These are phyloP conservation scores for Aquilaria malaccensis DNA, from an alignment of 345 rosid species.

Conservation along the genomic window DNA sequence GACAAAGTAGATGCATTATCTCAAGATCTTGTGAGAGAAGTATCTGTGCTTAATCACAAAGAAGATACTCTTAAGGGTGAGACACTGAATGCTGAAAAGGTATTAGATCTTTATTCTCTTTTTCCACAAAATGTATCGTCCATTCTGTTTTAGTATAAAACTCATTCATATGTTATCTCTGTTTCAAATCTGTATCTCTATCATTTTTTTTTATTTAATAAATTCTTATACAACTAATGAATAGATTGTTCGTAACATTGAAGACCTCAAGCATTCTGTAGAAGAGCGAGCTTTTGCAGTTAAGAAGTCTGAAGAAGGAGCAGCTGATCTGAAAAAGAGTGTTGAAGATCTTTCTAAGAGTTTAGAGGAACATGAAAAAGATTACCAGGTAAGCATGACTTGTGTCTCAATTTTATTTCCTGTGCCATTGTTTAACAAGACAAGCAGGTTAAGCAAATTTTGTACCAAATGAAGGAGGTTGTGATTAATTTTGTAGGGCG, in stretches of 20 bases:
- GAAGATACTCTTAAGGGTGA: constrained; percentile 77
- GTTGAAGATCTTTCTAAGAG: constrained; percentile 61
- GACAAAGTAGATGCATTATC: constrained; percentile 71
- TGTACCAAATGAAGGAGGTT: constrained; percentile 16
- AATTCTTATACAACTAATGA: neutral
- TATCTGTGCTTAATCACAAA: constrained; percentile 60
- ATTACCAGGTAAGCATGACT: constrained; percentile 58
- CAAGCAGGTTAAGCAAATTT: no score
- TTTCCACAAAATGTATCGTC: neutral
- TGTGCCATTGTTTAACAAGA: constrained; percentile 4
- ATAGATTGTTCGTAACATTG: constrained; percentile 60
- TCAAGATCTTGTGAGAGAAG: constrained; percentile 64
- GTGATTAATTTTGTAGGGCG: constrained; percentile 45
- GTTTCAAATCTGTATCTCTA: neutral
- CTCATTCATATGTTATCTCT: neutral
- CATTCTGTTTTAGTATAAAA: no score
- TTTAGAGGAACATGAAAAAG: constrained; percentile 73
- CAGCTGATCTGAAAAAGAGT: constrained; percentile 60
- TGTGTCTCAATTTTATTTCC: constrained; percentile 1
- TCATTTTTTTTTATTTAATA: neutral
- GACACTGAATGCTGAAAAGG: constrained; percentile 72
- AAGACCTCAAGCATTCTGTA: constrained; percentile 68
- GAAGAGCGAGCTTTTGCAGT: constrained; percentile 71
- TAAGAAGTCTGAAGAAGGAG: constrained; percentile 78
- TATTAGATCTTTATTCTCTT: constrained; percentile 10